Evolutionary conservation across 331 rosid genomes (phyloP).

Genomic region (Rhamnella rubrinervis): DNA sequence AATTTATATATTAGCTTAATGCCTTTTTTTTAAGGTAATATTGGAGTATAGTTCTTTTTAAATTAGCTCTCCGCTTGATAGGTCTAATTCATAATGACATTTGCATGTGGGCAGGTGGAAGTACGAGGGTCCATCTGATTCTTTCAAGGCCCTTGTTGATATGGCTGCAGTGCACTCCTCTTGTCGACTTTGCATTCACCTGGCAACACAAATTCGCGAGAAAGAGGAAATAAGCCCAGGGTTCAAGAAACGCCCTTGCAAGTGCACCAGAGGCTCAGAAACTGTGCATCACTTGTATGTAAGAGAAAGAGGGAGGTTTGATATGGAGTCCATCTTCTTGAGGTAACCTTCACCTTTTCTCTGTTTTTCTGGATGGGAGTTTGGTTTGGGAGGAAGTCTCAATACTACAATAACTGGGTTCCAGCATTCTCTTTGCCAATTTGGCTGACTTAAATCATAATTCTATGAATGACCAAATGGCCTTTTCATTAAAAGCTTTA

Average conservation of each 20-base stretch:
- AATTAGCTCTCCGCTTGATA: not conserved
- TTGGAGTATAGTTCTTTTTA: not conserved
- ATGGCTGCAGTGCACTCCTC: constrained; percentile 99
- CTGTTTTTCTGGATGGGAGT: not conserved
- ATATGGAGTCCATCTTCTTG: constrained; percentile 79
- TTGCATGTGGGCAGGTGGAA: constrained; percentile 74
- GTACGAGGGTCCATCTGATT: constrained; percentile 94
- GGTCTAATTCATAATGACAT: constrained; percentile 5
- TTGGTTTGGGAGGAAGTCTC: not conserved
- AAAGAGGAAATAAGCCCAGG: constrained; percentile 64
- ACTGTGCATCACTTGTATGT: constrained; percentile 73
- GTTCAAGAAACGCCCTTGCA: constrained; percentile 84
- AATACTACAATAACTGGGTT: too few species aligned
- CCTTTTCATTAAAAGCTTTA: constrained; percentile 1
- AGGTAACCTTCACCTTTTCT: constrained; percentile 47
- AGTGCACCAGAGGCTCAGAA: constrained; percentile 73
- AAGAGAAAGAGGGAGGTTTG: constrained; percentile 90
- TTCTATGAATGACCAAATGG: not conserved
- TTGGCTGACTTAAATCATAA: not conserved
- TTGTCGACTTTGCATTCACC: constrained; percentile 96
- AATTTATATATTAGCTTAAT: not conserved
- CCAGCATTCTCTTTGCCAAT: not conserved
- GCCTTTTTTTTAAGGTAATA: not conserved
- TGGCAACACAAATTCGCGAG: constrained; percentile 71
- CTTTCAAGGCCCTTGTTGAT: constrained; percentile 96